Evolutionary conservation across 2,329 filamentous ascomycete species (phyloP), one percentile per base, ranked within the genome.

Genomic region (Fusarium tuaranense): DNA sequence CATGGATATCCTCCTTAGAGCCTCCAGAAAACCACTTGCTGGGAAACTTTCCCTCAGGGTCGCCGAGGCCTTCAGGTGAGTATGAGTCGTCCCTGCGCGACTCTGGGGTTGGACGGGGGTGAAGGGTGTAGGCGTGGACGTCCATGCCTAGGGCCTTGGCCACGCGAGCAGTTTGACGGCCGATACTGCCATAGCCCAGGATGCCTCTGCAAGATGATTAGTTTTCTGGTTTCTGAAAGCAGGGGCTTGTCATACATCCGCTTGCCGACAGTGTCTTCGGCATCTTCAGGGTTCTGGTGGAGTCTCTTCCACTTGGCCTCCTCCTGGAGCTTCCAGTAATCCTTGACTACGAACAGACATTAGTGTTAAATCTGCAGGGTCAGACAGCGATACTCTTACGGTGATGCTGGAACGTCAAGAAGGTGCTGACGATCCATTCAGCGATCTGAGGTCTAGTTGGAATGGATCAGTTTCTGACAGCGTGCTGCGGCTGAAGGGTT

Each of bases 121-220:
- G 90, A 0, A 93, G 91, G 0, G 93, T 96, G 84, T 93, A 95
- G 1, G 93, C 94, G 79, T 95, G 86, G 0, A 96, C 89, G 32
- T 90, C 86, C 88, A 94, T 92, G 20, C 93, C 94, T 76, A 94
- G 82, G 3, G 92, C 91, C 16, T 86, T 86, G 13, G 89, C 89
- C 4, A 94, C 87, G 10, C 87, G 86, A 4, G 88, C 88, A 6
- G 83, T 84, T 68, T 90, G 88, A 1, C 88, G 84, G 10, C 88
- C 88, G 63, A 90, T 89, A 63, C 83, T 84, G 16, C 88, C 88
- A 70, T 90, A 90, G 9, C 88, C 88, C 4, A 90, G 81, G 27
- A 90, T 87, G 4, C 87, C 87, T 57, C 86, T 87, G 1, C 6
- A 7, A 3, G 10, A 0, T 0, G 13, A 9, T 77, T 44, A 78